phyloP scores from a whole-genome alignment of 2,329 filamentous ascomycete genomes.

The Aurifilum marmelostoma region DNA sequence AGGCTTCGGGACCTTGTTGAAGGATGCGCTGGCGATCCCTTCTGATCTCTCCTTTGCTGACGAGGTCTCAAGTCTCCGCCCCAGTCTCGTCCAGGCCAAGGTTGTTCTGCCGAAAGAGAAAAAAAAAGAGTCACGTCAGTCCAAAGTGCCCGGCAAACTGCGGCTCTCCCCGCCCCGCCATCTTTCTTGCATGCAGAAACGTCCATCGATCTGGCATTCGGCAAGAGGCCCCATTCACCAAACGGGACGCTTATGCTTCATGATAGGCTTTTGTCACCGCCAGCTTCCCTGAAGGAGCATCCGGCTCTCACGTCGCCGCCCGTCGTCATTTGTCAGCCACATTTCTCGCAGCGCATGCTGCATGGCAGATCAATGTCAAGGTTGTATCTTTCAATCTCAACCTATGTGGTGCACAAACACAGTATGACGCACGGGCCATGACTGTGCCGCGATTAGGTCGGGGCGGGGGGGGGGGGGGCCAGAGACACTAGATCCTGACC shows the following conservation, averaged over 20 bases:
- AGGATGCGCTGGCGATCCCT: conserved; percentile 2
- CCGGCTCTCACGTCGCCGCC: background rate
- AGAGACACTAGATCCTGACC: conserved; percentile 16
- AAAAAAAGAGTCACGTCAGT: background rate
- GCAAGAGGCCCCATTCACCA: background rate
- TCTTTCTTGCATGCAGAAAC: conserved; percentile 20
- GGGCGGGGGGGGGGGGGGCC: conserved; percentile 2
- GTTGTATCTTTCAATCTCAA: conserved; percentile 19
- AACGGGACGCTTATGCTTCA: background rate
- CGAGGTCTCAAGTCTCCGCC: background rate
- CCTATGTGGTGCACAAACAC: conserved; percentile 23
- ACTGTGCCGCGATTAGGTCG: conserved; percentile 19
- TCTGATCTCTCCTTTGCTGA: conserved; percentile 17
- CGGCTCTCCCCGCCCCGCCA: conserved; percentile 14
- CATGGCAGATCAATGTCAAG: background rate
- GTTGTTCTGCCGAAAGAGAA: background rate
- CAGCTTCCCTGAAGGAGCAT: background rate
- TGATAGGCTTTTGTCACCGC: conserved; percentile 14
- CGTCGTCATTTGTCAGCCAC: conserved; percentile 27
- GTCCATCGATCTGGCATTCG: conserved; percentile 17
- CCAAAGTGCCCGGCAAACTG: conserved; percentile 11
- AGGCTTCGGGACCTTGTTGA: conserved; percentile 8
- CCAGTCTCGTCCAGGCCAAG: background rate
- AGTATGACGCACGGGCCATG: conserved; percentile 14
- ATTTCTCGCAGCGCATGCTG: conserved; percentile 6